Percentiles rank a stretch among this genome's conserved stretches.
Conservation (phyloP, 75 land plant genomes). For the Cupressus sempervirens region DNA sequence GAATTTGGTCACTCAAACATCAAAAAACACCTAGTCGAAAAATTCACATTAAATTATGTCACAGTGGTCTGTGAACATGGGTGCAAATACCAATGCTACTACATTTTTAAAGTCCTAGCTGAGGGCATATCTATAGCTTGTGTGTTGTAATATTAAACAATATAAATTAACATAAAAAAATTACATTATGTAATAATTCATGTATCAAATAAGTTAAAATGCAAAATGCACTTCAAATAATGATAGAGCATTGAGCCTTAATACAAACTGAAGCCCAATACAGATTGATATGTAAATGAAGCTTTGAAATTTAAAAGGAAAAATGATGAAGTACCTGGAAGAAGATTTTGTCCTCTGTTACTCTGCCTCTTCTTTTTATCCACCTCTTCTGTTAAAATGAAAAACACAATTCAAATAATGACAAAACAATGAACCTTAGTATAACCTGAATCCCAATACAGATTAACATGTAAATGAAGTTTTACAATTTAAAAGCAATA, state of each 20-base stretch:
- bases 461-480: too few species aligned
- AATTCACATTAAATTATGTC: background rate
- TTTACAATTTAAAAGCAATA: too few species aligned
- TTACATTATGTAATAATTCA: too few species aligned
- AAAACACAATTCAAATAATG: background rate
- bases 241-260: background rate
- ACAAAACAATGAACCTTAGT: too few species aligned
- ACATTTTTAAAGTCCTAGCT: background rate
- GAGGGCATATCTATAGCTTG: background rate
- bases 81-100: background rate
- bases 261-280: background rate
- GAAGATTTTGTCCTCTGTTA: too few species aligned
- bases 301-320: too few species aligned
- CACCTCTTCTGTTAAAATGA: too few species aligned
- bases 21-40: background rate
- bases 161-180: too few species aligned
- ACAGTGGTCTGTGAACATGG: background rate
- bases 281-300: background rate
- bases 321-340: too few species aligned
- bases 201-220: too few species aligned
- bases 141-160: background rate
- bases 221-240: background rate
- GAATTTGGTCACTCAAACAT: background rate
- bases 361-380: too few species aligned
- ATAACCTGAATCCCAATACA: background rate